Evolutionary conservation across 2,329 filamentous ascomycete species (phyloP).

Genomic region (Trichoderma afroharzianum): DNA sequence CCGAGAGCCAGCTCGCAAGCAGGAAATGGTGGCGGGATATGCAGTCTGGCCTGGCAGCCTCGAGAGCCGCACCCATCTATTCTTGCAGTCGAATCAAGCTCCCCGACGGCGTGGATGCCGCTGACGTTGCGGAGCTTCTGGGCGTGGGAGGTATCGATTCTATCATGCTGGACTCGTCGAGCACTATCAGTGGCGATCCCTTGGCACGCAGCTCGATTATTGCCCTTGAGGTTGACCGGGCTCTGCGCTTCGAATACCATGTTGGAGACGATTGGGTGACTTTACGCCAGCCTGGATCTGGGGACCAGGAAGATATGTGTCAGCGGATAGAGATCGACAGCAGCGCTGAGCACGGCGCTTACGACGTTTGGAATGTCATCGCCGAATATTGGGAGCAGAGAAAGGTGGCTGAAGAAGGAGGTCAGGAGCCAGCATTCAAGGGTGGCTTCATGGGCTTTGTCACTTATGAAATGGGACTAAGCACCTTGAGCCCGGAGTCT

Average conservation of each 20-base stretch:
- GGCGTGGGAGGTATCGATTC: conserved; percentile 40
- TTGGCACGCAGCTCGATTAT: conserved; percentile 66
- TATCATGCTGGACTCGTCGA: conserved; percentile 59
- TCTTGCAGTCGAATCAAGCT: conserved; percentile 41
- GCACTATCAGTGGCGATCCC: conserved; percentile 43
- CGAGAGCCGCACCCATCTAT: conserved; percentile 33
- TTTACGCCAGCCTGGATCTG: conserved; percentile 26
- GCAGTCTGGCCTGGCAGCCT: conserved; percentile 28
- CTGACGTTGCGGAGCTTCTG: conserved; percentile 53
- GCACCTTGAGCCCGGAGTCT: conserved; percentile 30
- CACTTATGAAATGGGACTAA: conserved; percentile 77
- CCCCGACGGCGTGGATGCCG: conserved; percentile 45
- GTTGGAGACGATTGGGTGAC: conserved; percentile 42
- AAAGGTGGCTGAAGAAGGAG: conserved; percentile 20
- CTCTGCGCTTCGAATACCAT: conserved; percentile 56
- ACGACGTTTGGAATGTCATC: conserved; percentile 49
- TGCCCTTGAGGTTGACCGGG: conserved; percentile 58
- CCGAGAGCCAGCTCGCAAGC: conserved; percentile 23
- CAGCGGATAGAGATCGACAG: conserved; percentile 25
- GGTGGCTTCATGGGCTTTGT: conserved; percentile 82
- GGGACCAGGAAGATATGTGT: conserved; percentile 26
- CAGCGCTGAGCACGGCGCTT: conserved; percentile 26
- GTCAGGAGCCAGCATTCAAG: conserved; percentile 57
- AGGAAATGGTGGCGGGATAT: conserved; percentile 26
- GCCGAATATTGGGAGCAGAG: conserved; percentile 41